Evolutionary conservation across 2,329 filamentous ascomycete genomes (phyloP), one percentile per base, ranked within the genome.

Genomic region (Colletotrichum sp.): DNA sequence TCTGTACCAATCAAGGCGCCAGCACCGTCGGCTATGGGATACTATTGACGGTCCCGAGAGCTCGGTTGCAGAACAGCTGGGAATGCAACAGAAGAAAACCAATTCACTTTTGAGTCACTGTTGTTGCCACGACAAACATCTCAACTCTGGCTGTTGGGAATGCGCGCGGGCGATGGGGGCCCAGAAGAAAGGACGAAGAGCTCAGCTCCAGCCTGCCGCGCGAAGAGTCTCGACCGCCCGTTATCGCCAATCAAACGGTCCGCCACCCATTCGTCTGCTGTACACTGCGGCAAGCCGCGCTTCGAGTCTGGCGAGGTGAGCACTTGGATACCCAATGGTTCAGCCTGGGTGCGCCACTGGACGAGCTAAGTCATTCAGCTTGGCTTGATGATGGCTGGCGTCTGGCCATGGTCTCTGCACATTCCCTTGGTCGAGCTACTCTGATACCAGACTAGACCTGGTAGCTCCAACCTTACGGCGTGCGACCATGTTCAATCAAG

Each of bases 381-480:
- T 63, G 64, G 69, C 73, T 68, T 75, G 70, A 67, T 75, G 70
- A 67, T 72, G 69, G 69, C 69, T 75, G 73, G 63, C 69, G 73
- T 32, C 28, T 63, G 16, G 55, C 67, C 61, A 21, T 67, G 26
- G 43, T 24, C 55, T 43, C 32, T 55, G 61, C 63, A 57, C 39
- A 30, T 36, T 43, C 30, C 66, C 16, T 28, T 64, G 28, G 48
- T 21, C 61, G 32, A 65, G n/a, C 59, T 52, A 52, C 48, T 60
- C 52, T 60, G 61, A 32, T 71, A 67, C 63, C 28, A 32, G 28
- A n/a, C 68, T 72, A 67, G 61, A 36, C 21, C 13, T 52, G 30
- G 21, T 60, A 32, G 61, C 28, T 66, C 57, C 39, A 59, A 52
- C 64, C 39, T 63, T 64, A 28, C 34, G 28, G n/a, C n/a, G 43